Evolutionary conservation across 306 rosid genomes (phyloP), one percentile per base, ranked within the genome.

Genomic region (Pyrus communis): DNA sequence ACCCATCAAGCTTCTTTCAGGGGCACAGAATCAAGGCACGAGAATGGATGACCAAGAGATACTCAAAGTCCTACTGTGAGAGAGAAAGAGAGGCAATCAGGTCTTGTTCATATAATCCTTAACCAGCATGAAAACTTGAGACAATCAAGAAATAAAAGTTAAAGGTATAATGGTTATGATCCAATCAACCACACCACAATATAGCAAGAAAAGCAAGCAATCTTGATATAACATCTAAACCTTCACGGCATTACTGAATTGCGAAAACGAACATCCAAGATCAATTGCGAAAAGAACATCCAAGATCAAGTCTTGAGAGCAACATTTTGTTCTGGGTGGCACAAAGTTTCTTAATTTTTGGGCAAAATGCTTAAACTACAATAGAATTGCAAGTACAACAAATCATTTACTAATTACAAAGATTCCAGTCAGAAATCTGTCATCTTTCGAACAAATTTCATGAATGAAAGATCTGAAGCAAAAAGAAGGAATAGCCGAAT

Each of bases 1-100:
- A 90, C 98, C 93, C 98, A 95, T 95, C 88, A 68, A 73, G 77
- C 87, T 76, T 84, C 57, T 84, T 68, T 75, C 70, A 61, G 70
- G 76, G 78, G 73, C 76, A 78, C 75, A 79, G 83, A 74, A 61
- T 74, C 80, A 79, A 55, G 69, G 57, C 67, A 71, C 77, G 10
- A 27, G 6, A 49, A 70, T 19, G 73, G 57, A 71, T 73, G 25
- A 30, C 46, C 62, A 73, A 57, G 65, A 14, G 42, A 71, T 75
- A 63, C 46, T 75, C 78, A 66, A 79, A 63, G 78, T 62, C 84
- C 81, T 43, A 84, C 93, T 85, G 92, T 9, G 25, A 31, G 27
- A 55, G 46, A 45, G 55, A 66, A 28, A 71, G 9, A 59, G 30
- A 31, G 54, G 45, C n/a, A 58, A 51, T 65, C 30, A 66, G 25